Evolutionary conservation across 768 basidiomycete genomes (phyloP).

Genomic region (Phaeolepiota aurea): DNA sequence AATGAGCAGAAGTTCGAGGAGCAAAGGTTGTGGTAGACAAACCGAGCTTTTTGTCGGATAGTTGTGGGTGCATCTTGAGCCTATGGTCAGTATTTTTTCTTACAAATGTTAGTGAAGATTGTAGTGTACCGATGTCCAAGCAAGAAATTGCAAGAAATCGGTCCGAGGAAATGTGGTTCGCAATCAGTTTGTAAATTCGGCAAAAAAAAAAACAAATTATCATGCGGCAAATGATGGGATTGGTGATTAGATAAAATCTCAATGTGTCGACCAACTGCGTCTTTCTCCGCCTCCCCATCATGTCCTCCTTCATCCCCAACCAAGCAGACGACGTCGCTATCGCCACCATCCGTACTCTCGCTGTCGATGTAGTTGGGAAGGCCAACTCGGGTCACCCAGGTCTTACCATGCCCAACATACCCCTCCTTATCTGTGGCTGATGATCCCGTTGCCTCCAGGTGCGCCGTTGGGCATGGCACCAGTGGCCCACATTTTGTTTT

Average conservation of each 20-base stretch:
- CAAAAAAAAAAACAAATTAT: no score
- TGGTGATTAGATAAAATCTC: conserved; percentile 13
- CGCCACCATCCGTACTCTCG: conserved; percentile 69
- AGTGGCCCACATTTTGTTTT: conserved; percentile 72
- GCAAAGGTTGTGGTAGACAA: conserved; percentile 1
- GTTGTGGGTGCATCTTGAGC: conserved; percentile 60
- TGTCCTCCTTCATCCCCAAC: conserved; percentile 31
- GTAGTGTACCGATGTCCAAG: not conserved
- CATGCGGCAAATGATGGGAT: conserved; percentile 12
- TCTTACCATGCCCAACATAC: conserved; percentile 17
- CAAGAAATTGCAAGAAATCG: no score
- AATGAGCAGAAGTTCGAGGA: conserved; percentile 1
- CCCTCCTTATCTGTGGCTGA: no score
- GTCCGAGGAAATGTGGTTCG: no score
- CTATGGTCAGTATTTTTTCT: no score
- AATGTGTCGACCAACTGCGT: conserved; percentile 2
- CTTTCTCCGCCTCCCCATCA: conserved; percentile 13
- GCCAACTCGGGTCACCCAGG: conserved; percentile 95
- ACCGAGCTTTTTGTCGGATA: conserved; percentile 58
- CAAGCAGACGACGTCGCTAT: conserved; percentile 50
- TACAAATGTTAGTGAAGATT: not conserved
- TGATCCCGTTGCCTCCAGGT: no score
- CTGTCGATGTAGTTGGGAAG: conserved; percentile 71
- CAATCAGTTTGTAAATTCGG: no score
- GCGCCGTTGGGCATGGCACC: conserved; percentile 95